These are phyloP conservation scores for Cerrena zonata DNA, from an alignment of 1,284 basidiomycete genomes.

Conservation along the genomic window DNA sequence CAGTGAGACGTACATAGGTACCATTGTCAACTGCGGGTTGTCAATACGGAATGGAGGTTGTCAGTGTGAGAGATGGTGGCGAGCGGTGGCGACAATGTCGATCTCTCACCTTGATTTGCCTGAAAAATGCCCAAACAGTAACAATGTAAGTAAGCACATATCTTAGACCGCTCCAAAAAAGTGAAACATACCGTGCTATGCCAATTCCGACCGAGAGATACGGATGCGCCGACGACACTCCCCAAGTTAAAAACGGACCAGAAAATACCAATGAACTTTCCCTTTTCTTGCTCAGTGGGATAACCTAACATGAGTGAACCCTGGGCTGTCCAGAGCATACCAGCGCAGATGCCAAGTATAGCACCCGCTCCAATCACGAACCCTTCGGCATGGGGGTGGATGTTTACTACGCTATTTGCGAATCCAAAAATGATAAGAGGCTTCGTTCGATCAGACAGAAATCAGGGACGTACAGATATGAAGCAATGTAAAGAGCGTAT, in stretches of 20 bases:
- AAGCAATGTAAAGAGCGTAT: slow-evolving; percentile 70
- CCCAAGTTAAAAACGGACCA: slow-evolving; percentile 69
- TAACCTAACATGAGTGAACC: slow-evolving; percentile 81
- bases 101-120: slow-evolving; percentile 28
- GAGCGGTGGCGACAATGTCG: slow-evolving; percentile 21
- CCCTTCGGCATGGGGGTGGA: slow-evolving; percentile 50
- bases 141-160: slow-evolving; percentile 1
- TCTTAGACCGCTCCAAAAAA: neutral
- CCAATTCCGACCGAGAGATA: slow-evolving; percentile 50
- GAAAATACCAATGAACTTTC: slow-evolving; percentile 68
- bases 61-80: neutral
- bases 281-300: slow-evolving; percentile 74
- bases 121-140: slow-evolving; percentile 8
- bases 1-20: slow-evolving; percentile 47
- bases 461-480: slow-evolving; percentile 51
- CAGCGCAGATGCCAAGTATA: slow-evolving; percentile 78
- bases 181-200: slow-evolving; percentile 30
- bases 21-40: slow-evolving; percentile 50
- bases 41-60: neutral
- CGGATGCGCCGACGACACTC: slow-evolving; percentile 57
- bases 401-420: slow-evolving; percentile 54
- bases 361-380: slow-evolving; percentile 78
- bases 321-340: slow-evolving; percentile 81
- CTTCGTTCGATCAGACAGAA: neutral
- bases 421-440: neutral